Conservation (phyloP, 2,329 filamentous ascomycete species). For the Xylaria sp. region DNA sequence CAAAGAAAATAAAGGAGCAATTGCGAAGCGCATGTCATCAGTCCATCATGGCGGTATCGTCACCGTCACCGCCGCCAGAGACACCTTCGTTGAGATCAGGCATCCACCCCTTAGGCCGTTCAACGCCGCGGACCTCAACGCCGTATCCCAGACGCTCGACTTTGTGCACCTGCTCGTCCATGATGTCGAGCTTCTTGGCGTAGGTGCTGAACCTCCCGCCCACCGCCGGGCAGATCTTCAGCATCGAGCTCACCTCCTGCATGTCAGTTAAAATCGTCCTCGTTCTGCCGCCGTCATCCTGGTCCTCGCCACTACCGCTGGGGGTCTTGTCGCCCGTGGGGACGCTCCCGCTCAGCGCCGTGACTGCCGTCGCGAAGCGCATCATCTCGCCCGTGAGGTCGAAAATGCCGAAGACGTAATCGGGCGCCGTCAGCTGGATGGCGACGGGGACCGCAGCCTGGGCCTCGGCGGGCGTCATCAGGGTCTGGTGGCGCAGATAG, state of each 20-base stretch:
- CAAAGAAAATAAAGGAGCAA: neutral
- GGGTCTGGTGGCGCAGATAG: constrained; percentile 81
- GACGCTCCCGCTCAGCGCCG: constrained; percentile 76
- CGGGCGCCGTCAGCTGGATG: constrained; percentile 78
- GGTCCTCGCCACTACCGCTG: neutral
- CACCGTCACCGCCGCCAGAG: constrained; percentile 38
- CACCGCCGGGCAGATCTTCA: constrained; percentile 77
- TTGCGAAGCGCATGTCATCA: constrained; percentile 25
- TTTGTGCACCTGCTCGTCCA: constrained; percentile 90
- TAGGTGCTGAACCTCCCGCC: constrained; percentile 63
- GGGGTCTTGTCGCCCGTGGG: constrained; percentile 51
- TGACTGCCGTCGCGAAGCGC: constrained; percentile 90
- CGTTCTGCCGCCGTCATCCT: constrained; percentile 45
- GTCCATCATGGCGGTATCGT: constrained; percentile 43
- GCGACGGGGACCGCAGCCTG: constrained; percentile 59
- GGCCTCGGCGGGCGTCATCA: constrained; percentile 76
- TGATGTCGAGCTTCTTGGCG: constrained; percentile 84
- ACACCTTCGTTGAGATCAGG: constrained; percentile 70
- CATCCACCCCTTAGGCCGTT: constrained; percentile 91
- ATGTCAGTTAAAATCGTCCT: constrained; percentile 81
- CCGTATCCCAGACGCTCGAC: constrained; percentile 93
- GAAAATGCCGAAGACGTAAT: constrained; percentile 91
- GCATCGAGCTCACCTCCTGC: constrained; percentile 77
- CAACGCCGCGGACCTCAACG: constrained; percentile 84
- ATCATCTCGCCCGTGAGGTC: constrained; percentile 97